Percentiles rank a stretch among this genome's conserved stretches.
Conservation (phyloP, 352 stramenopile genomes). For the Phytophthora pseudosyringae region DNA sequence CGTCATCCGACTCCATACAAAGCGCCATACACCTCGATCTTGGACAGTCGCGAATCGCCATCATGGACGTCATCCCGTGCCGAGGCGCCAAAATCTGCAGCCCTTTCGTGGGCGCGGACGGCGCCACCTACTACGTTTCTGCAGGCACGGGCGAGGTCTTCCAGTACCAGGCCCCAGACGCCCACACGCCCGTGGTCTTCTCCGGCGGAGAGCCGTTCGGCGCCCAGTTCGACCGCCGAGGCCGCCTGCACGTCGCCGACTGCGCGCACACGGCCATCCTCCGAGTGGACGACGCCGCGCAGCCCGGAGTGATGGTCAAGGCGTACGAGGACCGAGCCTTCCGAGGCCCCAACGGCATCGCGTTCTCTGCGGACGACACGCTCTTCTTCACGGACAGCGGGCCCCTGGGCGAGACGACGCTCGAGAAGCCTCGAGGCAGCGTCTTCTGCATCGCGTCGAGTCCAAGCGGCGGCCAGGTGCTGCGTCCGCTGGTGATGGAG, state of each 20-base stretch:
- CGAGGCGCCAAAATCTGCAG: constrained; percentile 78
- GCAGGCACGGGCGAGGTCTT: constrained; percentile 75
- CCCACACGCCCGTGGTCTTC: constrained; percentile 62
- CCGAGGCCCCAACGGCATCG: constrained; percentile 69
- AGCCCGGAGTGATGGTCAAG: constrained; percentile 81
- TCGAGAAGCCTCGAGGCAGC: constrained; percentile 80
- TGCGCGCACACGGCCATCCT: constrained; percentile 76
- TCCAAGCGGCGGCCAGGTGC: constrained; percentile 71
- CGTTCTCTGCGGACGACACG: constrained; percentile 59
- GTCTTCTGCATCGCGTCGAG: constrained; percentile 77
- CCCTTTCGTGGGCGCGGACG: constrained; percentile 52
- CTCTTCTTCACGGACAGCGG: constrained; percentile 90
- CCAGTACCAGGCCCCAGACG: constrained; percentile 44
- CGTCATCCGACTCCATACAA: constrained; percentile 4
- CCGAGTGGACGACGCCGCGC: constrained; percentile 59
- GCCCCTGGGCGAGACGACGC: constrained; percentile 82
- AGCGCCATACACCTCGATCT: constrained; percentile 15
- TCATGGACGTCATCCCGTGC: constrained; percentile 56
- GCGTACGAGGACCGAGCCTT: constrained; percentile 85
- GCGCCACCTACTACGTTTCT: constrained; percentile 76
- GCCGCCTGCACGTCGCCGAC: constrained; percentile 74
- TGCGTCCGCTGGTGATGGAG: constrained; percentile 73
- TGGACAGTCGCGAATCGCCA: constrained; percentile 23
- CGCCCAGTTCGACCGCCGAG: constrained; percentile 66
- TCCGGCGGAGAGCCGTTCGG: constrained; percentile 75